Evolutionary conservation across 2,329 filamentous ascomycete genomes (phyloP).

Genomic region (Sporothrix brasiliensis): DNA sequence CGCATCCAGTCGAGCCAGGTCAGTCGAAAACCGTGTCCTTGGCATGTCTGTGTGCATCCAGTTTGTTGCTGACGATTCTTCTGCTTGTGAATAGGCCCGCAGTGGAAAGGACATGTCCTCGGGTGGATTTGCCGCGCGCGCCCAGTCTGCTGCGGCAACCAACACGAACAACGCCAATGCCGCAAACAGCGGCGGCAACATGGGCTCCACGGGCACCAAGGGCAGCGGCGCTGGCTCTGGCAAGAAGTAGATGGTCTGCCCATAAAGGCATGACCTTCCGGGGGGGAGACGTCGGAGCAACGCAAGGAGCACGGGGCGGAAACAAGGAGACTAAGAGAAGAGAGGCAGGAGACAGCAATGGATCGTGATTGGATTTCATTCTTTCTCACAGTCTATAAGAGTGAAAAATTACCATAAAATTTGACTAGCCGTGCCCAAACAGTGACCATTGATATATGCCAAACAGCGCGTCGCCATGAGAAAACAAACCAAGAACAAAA

Average conservation of each 20-base stretch:
- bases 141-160: neutral
- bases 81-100: neutral
- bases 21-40: neutral
- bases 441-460: neutral
- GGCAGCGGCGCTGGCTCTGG: neutral
- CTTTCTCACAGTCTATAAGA: too few species aligned
- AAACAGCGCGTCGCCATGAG: neutral
- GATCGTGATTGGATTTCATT: too few species aligned
- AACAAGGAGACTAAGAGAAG: too few species aligned
- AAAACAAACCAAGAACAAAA: neutral
- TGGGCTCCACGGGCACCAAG: too few species aligned
- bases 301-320: too few species aligned
- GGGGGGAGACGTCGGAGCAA: neutral
- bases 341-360: too few species aligned
- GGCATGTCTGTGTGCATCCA: too few species aligned
- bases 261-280: neutral
- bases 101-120: slow-evolving; percentile 14
- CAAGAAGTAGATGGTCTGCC: neutral
- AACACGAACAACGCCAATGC: neutral
- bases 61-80: neutral
- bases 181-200: neutral
- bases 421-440: neutral
- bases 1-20: slow-evolving; percentile 14
- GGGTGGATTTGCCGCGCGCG: neutral
- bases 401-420: neutral